Base-by-base conservation (phyloP, 768 basidiomycete species). In the Trametes villosa region DNA sequence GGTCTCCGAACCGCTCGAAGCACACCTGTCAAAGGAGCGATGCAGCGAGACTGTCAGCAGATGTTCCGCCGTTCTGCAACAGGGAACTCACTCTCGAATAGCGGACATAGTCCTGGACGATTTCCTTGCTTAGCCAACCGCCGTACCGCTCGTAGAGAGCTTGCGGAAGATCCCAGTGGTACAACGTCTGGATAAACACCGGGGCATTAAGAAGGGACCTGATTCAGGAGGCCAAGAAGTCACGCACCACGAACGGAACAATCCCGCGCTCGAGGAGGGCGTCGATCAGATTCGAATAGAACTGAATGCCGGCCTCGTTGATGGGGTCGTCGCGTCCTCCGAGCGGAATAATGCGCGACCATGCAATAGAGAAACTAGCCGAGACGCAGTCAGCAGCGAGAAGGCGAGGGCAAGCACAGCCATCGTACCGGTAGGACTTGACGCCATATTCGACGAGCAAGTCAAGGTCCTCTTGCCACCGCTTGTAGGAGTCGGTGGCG, bases 161-260 rank as follows among this genome's bases (percentile, higher is more conserved):
- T 68, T 89, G 86, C 11, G 91, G 91, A 11, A 91, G 81, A 68
- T 92, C 90, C 91, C 90, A 92, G 71, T 87, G 88, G 68, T 88
- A 88, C 34, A 89, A 73, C 0, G 86, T 89, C 86, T 89, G 64
- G 42, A 62, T 47, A 46, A 54, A 53, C 27, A 29, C 33, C 59
- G 63, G 58, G 29, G 18, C 18, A 58, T 20, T 50, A 18, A 61
- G 46, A 31, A 34, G 34, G 26, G 22, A 27, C 38, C 30, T 12
- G n/a, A 49, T 29, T 38, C 2, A 57, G 40, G 41, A 41, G 20
- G 24, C 22, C 20, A 54, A 46, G 44, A 44, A 20, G 40, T 46
- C 40, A 81, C 84, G 42, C 66, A 86, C 87, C 53, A 87, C 84
- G 65, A 89, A 89, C 9, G 87, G 87, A 1, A 77, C 80, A 68